Conservation (phyloP, 805 yeast species). For the Teunomyces tritomae region DNA sequence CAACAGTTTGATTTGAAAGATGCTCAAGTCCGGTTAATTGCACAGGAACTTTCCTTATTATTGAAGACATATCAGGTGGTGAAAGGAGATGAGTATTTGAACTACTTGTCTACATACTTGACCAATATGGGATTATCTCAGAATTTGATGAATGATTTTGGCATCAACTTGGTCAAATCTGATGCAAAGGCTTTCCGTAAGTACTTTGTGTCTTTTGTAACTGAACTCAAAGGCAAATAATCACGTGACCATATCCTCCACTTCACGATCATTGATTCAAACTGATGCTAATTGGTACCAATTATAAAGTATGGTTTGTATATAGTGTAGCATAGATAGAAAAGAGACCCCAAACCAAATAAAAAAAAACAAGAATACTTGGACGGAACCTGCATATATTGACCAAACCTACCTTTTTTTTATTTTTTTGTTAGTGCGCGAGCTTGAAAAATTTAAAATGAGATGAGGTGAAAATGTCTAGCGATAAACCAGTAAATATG, state of each 20-base stretch:
- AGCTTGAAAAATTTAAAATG: slow-evolving; percentile 3
- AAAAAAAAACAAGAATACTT: neutral
- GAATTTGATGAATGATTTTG: slow-evolving; percentile 58
- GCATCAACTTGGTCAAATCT: slow-evolving; percentile 52
- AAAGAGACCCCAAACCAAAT: neutral
- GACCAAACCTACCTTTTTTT: no score
- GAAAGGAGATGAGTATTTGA: slow-evolving; percentile 42
- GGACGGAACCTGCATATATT: neutral
- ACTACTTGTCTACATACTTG: slow-evolving; percentile 51
- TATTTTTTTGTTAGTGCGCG: neutral
- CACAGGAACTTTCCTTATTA: slow-evolving; percentile 70
- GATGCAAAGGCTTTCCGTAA: slow-evolving; percentile 68
- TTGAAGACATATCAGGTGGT: slow-evolving; percentile 58
- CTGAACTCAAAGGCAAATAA: slow-evolving; percentile 28
- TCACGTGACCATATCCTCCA: slow-evolving; percentile 7
- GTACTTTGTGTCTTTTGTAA: slow-evolving; percentile 52
- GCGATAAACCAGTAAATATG: slow-evolving; percentile 7
- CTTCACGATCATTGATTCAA: neutral
- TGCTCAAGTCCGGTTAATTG: slow-evolving; percentile 72
- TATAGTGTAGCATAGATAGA: slow-evolving; percentile 4
- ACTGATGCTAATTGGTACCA: neutral
- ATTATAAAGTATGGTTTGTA: neutral
- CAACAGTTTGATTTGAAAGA: slow-evolving; percentile 66
- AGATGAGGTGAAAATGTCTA: slow-evolving; percentile 5
- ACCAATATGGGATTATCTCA: slow-evolving; percentile 56